These are phyloP conservation scores for Datisca glomerata DNA, from an alignment of 306 rosid species.

Conservation along the genomic window DNA sequence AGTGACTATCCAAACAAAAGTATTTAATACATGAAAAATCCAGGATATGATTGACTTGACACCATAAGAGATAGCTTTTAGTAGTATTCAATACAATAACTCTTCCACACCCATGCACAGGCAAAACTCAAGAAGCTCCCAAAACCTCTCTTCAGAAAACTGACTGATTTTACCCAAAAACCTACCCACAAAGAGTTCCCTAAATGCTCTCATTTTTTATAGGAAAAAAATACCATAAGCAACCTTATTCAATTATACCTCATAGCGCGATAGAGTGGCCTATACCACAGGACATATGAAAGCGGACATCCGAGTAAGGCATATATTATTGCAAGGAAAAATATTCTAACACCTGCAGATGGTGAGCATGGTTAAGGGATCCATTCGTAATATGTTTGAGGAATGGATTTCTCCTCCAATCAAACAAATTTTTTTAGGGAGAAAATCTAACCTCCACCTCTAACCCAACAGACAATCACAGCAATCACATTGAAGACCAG, in stretches of 20 bases:
- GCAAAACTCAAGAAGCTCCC: too few species aligned
- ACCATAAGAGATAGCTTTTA: too few species aligned
- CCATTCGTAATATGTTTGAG: not conserved
- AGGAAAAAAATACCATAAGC: too few species aligned
- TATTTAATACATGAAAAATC: too few species aligned
- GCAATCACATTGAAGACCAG: constrained; percentile 75
- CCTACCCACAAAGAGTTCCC: too few species aligned
- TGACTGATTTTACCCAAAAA: too few species aligned
- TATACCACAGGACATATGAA: constrained; percentile 91
- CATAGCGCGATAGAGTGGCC: constrained; percentile 98
- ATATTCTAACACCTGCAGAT: constrained; percentile 71
- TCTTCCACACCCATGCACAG: too few species aligned
- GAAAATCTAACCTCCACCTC: constrained; percentile 78
- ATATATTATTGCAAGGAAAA: constrained; percentile 92
- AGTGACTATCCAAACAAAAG: too few species aligned
- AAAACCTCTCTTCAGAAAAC: too few species aligned
- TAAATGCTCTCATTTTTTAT: too few species aligned
- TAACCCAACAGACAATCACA: constrained; percentile 65
- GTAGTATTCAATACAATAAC: too few species aligned
- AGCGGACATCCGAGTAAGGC: constrained; percentile 84
- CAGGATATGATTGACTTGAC: too few species aligned
- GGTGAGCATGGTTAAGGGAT: constrained; percentile 17
- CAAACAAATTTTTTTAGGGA: constrained; percentile 3
- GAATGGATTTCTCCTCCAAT: not conserved
- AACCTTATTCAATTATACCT: constrained; percentile 33